These are phyloP conservation scores for Xylaria palmicola DNA, from an alignment of 495 filamentous ascomycete genomes.

Conservation along the genomic window DNA sequence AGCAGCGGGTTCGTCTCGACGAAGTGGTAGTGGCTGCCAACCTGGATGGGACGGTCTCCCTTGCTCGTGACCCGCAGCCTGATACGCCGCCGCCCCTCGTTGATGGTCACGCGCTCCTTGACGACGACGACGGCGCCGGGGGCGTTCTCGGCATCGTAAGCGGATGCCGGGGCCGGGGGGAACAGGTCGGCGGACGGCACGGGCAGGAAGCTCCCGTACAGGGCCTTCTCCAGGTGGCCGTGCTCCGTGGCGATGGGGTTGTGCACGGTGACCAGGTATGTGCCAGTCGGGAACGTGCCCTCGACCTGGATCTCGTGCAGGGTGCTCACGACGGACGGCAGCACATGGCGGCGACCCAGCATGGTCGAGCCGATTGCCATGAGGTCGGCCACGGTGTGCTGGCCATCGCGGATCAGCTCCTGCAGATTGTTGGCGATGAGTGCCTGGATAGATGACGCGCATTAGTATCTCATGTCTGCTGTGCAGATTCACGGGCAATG, in stretches of 20 bases:
- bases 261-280: slow-evolving; percentile 94
- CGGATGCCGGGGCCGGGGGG: slow-evolving; percentile 55
- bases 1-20: slow-evolving; percentile 89
- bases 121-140: slow-evolving; percentile 79
- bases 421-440: slow-evolving; percentile 89
- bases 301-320: slow-evolving; percentile 88
- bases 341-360: slow-evolving; percentile 91
- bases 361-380: slow-evolving; percentile 89
- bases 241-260: slow-evolving; percentile 85
- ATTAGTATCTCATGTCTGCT: slow-evolving; percentile 14
- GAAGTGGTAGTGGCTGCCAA: slow-evolving; percentile 96
- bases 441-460: slow-evolving; percentile 52
- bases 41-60: slow-evolving; percentile 90
- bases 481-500: no score
- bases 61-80: slow-evolving; percentile 75
- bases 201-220: slow-evolving; percentile 92
- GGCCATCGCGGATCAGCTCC: slow-evolving; percentile 97
- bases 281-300: slow-evolving; percentile 87
- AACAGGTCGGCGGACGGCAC: slow-evolving; percentile 68
- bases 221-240: slow-evolving; percentile 77
- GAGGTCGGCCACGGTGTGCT: slow-evolving; percentile 86
- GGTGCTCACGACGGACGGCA: slow-evolving; percentile 73
- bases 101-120: slow-evolving; percentile 67
- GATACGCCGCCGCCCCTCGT: slow-evolving; percentile 72
- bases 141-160: slow-evolving; percentile 62